These are phyloP conservation scores for Moniliophthora roreri DNA, from an alignment of 1,284 basidiomycete genomes.

Conservation along the genomic window DNA sequence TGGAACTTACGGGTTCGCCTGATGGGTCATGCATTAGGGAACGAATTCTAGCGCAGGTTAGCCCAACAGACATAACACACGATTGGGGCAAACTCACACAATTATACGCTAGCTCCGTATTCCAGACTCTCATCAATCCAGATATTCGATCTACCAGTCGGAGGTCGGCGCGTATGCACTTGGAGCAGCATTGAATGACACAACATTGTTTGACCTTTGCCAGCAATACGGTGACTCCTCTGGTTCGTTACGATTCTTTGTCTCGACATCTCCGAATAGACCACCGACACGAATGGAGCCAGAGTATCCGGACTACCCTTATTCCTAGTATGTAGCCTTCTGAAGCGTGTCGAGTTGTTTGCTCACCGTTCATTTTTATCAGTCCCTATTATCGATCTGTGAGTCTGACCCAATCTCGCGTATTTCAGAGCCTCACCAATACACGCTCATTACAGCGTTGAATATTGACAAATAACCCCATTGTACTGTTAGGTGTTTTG, in stretches of 20 bases:
- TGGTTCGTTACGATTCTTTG: constrained; percentile 72
- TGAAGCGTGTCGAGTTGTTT: not conserved
- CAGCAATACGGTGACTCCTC: constrained; percentile 59
- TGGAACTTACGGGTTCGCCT: constrained; percentile 43
- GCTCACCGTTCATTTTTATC: not conserved
- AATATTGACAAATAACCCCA: too few relatives aligned
- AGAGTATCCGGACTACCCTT: constrained; percentile 13
- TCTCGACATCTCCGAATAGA: constrained; percentile 45
- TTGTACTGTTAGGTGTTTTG: too few relatives aligned
- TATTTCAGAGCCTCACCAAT: too few relatives aligned
- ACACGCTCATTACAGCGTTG: too few relatives aligned
- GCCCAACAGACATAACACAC: constrained; percentile 6
- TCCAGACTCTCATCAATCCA: constrained; percentile 65
- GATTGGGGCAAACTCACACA: not conserved
- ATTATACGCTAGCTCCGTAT: constrained; percentile 61
- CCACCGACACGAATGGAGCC: constrained; percentile 24
- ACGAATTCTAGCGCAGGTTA: constrained; percentile 41
- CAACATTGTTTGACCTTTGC: constrained; percentile 63
- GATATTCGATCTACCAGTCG: constrained; percentile 69
- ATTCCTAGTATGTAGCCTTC: constrained; percentile 5
- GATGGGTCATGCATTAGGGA: constrained; percentile 43
- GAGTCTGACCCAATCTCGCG: not conserved
- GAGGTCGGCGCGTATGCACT: constrained; percentile 70
- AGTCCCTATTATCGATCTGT: constrained; percentile 2
- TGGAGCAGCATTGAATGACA: constrained; percentile 57